Evolutionary conservation across 352 stramenopile species (phyloP), one percentile per base, ranked within the genome.

Genomic region (Plasmopara viticola): DNA sequence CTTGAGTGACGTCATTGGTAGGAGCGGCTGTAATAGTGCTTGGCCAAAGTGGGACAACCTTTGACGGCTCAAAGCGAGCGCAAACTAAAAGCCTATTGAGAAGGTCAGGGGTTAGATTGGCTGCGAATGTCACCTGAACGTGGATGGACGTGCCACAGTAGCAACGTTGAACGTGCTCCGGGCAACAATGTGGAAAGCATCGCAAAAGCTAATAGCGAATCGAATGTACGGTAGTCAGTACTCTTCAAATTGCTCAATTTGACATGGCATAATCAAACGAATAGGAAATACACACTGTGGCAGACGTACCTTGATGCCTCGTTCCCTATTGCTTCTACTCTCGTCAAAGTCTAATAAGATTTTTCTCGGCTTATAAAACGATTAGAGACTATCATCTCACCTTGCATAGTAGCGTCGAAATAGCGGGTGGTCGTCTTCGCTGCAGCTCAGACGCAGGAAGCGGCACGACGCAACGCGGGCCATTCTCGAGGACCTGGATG

Each of bases 161-260:
- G 51, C 67, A 72, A 2, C 67, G 67, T 29, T 60, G 46, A 0
- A 70, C 45, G 48, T 77, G 64, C 17, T 68, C 62, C 8, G 66
- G 67, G 41, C 70, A 75, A 51, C 67, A 81, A 39, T 81, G 67
- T 2, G 70, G 67, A 53, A 80, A 80, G 48, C 70, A 80, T 2
- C 66, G 57, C 37, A 74, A 18, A 10, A 70, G 48, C 65, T 74
- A 9, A 33, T 5, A 52, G 4, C 9, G 29, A 17, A 14, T 14
- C 9, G 33, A 14, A 38, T 38, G 13, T 14, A 38, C 9, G 13
- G 20, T 17, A 44, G 12, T 34, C 9, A 56, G 42, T 39, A 31
- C n/a, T 44, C 13, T 14, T 5, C 13, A 38, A 14, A 38, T 38
- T 14, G 33, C 20, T 25, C 3, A 3, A 25, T 38, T 14, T 38